Evolutionary conservation across 2,329 filamentous ascomycete species (phyloP).

Genomic region (Phyllosticta citrichinensis): DNA sequence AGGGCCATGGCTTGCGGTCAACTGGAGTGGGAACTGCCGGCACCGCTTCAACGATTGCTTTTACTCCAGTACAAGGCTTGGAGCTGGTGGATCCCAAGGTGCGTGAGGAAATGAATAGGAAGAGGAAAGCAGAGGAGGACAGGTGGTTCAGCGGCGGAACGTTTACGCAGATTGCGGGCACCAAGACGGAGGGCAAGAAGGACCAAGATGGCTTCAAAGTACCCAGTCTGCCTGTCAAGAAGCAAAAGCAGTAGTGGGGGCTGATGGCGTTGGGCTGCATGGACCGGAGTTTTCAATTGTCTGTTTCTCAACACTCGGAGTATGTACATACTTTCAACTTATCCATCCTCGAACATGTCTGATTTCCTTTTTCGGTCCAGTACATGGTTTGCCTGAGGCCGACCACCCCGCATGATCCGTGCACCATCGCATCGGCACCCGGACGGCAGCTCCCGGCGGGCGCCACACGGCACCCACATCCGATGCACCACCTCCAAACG

Average conservation of each 20-base stretch:
- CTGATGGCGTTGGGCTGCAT: neutral
- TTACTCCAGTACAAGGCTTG: constrained; percentile 88
- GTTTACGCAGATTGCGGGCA: constrained; percentile 70
- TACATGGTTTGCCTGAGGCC: too few relatives aligned
- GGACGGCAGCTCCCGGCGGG: neutral
- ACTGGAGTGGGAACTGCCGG: constrained; percentile 73
- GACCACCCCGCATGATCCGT: neutral
- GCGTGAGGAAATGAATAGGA: constrained; percentile 75
- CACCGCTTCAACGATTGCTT: constrained; percentile 78
- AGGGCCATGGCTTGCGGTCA: constrained; percentile 67
- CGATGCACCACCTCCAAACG: neutral
- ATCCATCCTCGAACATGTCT: too few relatives aligned
- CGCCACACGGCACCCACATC: too few relatives aligned
- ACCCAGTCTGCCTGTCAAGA: constrained; percentile 60
- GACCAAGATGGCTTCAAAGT: constrained; percentile 69
- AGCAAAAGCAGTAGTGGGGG: constrained; percentile 41
- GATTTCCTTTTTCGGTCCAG: too few relatives aligned
- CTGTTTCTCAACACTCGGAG: too few relatives aligned
- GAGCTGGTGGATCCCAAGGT: constrained; percentile 92
- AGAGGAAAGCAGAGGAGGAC: constrained; percentile 89
- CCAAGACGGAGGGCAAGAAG: constrained; percentile 23
- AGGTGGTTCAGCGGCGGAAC: constrained; percentile 96
- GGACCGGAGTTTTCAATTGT: neutral
- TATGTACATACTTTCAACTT: too few relatives aligned
- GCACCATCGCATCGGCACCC: neutral